Evolutionary conservation across 2,329 filamentous ascomycete species (phyloP).

Genomic region (Macrophomina phaseolina): DNA sequence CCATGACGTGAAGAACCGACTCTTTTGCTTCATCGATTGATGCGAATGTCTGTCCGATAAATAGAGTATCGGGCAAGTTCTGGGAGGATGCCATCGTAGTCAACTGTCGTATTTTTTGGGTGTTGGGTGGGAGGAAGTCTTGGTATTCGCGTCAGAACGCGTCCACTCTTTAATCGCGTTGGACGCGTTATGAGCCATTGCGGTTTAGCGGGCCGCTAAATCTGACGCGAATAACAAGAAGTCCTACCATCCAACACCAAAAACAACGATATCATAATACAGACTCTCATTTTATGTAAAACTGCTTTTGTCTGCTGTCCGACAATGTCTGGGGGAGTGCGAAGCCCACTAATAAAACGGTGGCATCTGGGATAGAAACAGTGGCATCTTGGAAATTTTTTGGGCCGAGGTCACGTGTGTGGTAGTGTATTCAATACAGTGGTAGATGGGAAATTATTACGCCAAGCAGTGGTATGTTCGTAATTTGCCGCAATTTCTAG

Average conservation of each 20-base stretch:
- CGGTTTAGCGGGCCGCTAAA: background rate
- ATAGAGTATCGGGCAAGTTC: background rate
- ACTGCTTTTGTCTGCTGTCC: too few relatives aligned
- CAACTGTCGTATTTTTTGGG: background rate
- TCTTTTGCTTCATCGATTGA: background rate
- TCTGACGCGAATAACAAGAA: background rate
- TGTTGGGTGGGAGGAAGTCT: background rate
- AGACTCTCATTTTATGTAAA: too few relatives aligned
- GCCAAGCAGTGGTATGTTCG: background rate
- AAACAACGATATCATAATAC: too few relatives aligned
- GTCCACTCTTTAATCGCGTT: background rate
- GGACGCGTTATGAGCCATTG: background rate
- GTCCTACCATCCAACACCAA: too few relatives aligned
- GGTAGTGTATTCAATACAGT: background rate
- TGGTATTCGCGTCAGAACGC: background rate
- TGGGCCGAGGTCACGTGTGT: background rate
- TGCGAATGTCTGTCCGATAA: background rate
- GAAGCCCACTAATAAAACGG: too few relatives aligned
- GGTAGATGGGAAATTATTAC: background rate
- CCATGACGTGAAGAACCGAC: background rate
- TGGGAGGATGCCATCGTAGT: background rate
- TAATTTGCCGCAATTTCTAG: too few relatives aligned
- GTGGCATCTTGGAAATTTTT: background rate
- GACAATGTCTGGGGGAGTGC: too few relatives aligned
- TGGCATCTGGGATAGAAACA: too few relatives aligned